phyloP scores from a whole-genome alignment of 164 flowering plant species.

The Buxus sempervirens region DNA sequence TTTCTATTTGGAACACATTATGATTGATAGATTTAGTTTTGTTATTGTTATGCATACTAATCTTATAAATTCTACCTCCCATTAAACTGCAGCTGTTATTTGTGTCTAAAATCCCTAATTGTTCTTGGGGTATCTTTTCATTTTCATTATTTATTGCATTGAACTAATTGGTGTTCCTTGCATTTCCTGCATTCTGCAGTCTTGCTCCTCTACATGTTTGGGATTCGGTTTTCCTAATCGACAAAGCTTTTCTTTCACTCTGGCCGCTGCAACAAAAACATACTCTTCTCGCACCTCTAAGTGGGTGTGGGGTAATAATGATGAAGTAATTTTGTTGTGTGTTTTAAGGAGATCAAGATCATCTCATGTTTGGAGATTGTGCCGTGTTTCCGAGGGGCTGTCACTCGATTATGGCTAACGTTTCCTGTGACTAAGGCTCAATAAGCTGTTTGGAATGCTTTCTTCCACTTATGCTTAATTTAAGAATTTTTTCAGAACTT shows the following conservation, averaged over 20 bases:
- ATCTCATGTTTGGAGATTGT: conserved; percentile 85
- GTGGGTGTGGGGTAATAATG: conserved; percentile 82
- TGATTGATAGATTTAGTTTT: too few relatives aligned
- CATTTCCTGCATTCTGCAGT: conserved; percentile 30
- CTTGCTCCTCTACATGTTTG: conserved; percentile 31
- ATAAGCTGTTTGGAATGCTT: conserved; percentile 16
- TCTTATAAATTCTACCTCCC: not conserved
- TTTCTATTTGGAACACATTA: too few relatives aligned
- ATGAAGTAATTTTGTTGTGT: conserved; percentile 41
- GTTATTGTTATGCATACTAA: too few relatives aligned
- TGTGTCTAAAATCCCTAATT: not conserved
- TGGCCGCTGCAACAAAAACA: conserved; percentile 74
- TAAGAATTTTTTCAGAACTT: not conserved
- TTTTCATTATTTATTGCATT: not conserved
- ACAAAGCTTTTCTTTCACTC: conserved; percentile 62
- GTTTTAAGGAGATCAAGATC: conserved; percentile 72
- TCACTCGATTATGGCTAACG: conserved; percentile 90
- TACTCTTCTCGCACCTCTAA: conserved; percentile 81
- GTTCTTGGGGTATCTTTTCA: not conserved
- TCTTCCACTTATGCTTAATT: conserved; percentile 4
- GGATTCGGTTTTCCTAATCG: conserved; percentile 34
- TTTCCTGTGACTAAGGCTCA: conserved; percentile 10
- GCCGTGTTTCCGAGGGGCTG: conserved; percentile 75
- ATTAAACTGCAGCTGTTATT: not conserved
- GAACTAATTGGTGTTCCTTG: not conserved